Evolutionary conservation across 1,284 basidiomycete species (phyloP), one percentile per base, ranked within the genome.

Genomic region (Inonotus obliquus): DNA sequence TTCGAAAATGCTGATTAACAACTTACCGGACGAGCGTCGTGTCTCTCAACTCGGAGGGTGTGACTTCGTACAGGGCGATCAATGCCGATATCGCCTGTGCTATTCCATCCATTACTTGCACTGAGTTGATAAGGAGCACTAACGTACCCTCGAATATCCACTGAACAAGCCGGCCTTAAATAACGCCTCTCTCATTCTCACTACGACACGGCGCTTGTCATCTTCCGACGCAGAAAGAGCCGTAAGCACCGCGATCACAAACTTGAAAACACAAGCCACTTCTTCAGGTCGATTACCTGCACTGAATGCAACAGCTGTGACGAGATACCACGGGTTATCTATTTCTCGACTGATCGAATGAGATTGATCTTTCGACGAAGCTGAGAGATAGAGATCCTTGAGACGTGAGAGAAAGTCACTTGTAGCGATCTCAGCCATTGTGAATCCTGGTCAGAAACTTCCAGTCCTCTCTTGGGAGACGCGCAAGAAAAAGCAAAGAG

Each of bases 281-380:
- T n/a, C n/a, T n/a, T n/a, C n/a, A 2, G 83, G 78, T 52, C 74
- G 73, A 67, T 86, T 86, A 68, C 77, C 77, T 0, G 83, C 79
- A 64, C 76, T 78, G 69, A 82, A 84, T 1, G 80, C 75, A 37
- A 83, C 79, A n/a, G 79, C 78, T 1, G 82, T 76, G 44, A 84
- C 72, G 47, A 85, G 74, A 63, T 80, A 83, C 84, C 84, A 87
- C 2, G 83, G n/a, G n/a, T n/a, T n/a, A n/a, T n/a, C n/a, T n/a
- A n/a, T n/a, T n/a, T n/a, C n/a, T n/a, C n/a, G n/a, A n/a, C n/a
- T n/a, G n/a, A n/a, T n/a, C n/a, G n/a, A n/a, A n/a, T n/a, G n/a
- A n/a, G n/a, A n/a, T n/a, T n/a, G n/a, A n/a, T n/a, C n/a, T n/a
- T n/a, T n/a, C n/a, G n/a, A n/a, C n/a, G n/a, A n/a, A n/a, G n/a